Evolutionary conservation across 225 moss, liverwort and hornwort genomes (phyloP).

Genomic region (Antitrichia curtipendula): DNA sequence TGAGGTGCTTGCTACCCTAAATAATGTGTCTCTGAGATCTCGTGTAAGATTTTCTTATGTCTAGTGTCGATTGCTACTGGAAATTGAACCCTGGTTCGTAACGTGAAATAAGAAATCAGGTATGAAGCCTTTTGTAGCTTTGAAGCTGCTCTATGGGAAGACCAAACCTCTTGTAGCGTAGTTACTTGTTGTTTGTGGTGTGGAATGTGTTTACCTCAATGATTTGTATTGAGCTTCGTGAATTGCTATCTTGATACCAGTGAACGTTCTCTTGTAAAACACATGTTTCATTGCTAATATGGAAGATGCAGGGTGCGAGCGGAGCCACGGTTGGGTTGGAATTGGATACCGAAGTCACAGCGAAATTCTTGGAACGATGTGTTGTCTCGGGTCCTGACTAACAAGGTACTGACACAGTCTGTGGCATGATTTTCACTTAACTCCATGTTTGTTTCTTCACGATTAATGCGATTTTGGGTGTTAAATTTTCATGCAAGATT

Average conservation of each 20-base stretch:
- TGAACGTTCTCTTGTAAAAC: neutral
- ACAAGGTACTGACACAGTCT: constrained; percentile 21
- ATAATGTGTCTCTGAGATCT: neutral
- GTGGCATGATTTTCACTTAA: neutral
- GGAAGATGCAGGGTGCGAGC: constrained; percentile 25
- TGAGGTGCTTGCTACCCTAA: neutral
- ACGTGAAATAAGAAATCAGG: neutral
- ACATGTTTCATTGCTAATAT: neutral
- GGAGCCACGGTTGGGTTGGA: constrained; percentile 66
- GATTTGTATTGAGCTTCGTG: neutral
- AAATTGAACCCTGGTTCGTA: neutral
- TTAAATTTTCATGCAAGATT: neutral
- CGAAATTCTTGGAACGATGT: constrained; percentile 66
- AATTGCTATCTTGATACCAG: too few relatives aligned
- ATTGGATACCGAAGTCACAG: constrained; percentile 35
- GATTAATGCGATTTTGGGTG: neutral
- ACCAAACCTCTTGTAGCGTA: neutral
- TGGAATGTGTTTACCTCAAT: neutral
- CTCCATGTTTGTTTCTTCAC: neutral
- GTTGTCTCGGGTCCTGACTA: constrained; percentile 38
- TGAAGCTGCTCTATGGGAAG: neutral
- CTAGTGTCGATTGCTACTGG: neutral
- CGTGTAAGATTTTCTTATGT: neutral
- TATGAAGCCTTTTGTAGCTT: neutral
- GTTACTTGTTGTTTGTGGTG: neutral